A percentile compares a stretch with the other conserved stretches of the same genome.
phyloP scores from a whole-genome alignment of 345 rosid species.

The Garcia nutans region DNA sequence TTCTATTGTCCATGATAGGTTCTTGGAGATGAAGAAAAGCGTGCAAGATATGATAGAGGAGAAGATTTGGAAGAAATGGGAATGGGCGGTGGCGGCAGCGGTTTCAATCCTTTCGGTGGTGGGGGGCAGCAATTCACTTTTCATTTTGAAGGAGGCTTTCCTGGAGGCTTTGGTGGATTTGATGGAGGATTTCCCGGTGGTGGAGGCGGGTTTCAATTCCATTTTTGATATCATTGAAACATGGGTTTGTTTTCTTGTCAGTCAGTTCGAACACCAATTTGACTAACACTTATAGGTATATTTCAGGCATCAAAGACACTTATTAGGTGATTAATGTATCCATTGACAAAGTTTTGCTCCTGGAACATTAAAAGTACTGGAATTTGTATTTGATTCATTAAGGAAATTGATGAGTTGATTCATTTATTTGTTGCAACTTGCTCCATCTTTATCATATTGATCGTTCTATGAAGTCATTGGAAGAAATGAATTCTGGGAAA shows the following conservation, averaged over 20 bases:
- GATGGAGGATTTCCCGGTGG: slow-evolving; percentile 69
- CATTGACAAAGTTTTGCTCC: slow-evolving; percentile 10
- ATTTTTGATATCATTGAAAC: slow-evolving; percentile 40
- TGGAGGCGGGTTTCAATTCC: slow-evolving; percentile 43
- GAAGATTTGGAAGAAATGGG: slow-evolving; percentile 93
- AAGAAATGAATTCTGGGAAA: too few species aligned
- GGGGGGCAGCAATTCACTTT: slow-evolving; percentile 81
- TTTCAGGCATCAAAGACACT: slow-evolving; percentile 6
- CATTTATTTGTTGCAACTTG: background rate
- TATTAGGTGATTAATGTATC: background rate
- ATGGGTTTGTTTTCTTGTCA: background rate
- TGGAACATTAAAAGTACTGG: background rate
- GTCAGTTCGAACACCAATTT: slow-evolving; percentile 9
- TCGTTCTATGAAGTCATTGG: too few species aligned
- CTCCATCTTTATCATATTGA: background rate
- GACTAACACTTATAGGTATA: slow-evolving; percentile 14
- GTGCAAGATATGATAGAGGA: slow-evolving; percentile 84
- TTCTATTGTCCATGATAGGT: slow-evolving; percentile 42
- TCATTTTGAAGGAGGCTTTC: slow-evolving; percentile 89
- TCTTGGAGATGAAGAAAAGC: slow-evolving; percentile 89
- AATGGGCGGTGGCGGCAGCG: slow-evolving; percentile 64
- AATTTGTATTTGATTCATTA: slow-evolving; percentile 15
- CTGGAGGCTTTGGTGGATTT: slow-evolving; percentile 70
- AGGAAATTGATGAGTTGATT: slow-evolving; percentile 11
- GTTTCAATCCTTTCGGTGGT: slow-evolving; percentile 76